A percentile compares a stretch with the other conserved stretches of the same genome.
Conservation (phyloP, 495 filamentous ascomycete species). For the Tetracladium setigerum region DNA sequence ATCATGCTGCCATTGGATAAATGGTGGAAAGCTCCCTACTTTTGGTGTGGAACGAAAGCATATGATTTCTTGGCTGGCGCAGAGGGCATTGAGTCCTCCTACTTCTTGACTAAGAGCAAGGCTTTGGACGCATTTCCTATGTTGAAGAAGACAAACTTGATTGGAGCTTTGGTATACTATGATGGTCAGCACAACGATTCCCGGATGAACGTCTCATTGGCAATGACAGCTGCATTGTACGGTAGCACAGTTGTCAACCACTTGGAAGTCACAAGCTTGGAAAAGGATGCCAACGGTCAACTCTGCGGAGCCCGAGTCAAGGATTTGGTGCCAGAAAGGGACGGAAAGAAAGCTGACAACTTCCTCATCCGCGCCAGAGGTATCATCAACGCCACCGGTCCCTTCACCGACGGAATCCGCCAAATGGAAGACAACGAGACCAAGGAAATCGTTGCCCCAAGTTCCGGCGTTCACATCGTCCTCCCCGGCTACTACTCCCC, state of each 20-base stretch:
- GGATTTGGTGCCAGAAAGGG: slow-evolving; percentile 59
- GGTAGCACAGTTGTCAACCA: slow-evolving; percentile 91
- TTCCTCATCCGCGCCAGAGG: slow-evolving; percentile 82
- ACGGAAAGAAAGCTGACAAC: slow-evolving; percentile 40
- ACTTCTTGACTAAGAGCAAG: slow-evolving; percentile 91
- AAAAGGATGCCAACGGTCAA: slow-evolving; percentile 72
- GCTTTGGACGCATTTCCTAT: slow-evolving; percentile 97
- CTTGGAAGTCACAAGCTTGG: slow-evolving; percentile 75
- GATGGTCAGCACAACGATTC: slow-evolving; percentile 98
- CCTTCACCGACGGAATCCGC: slow-evolving; percentile 87
- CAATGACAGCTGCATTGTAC: slow-evolving; percentile 92
- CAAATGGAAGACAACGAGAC: slow-evolving; percentile 73
- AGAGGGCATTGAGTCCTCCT: slow-evolving; percentile 95
- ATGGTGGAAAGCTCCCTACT: slow-evolving; percentile 98
- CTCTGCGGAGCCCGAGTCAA: slow-evolving; percentile 73
- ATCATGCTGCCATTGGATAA: slow-evolving; percentile 96
- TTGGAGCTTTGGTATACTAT: slow-evolving; percentile 95
- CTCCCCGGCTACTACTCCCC: slow-evolving; percentile 94
- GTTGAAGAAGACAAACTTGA: slow-evolving; percentile 77
- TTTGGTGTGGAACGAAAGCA: slow-evolving; percentile 91
- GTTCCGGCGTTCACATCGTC: slow-evolving; percentile 90
- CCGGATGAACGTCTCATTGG: slow-evolving; percentile 94
- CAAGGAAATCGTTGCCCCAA: slow-evolving; percentile 87
- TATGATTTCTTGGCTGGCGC: slow-evolving; percentile 93
- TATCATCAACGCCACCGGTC: slow-evolving; percentile 94